These are phyloP conservation scores for Physcomitrium patens DNA, from an alignment of 225 moss, liverwort and hornwort genomes.

Conservation along the genomic window DNA sequence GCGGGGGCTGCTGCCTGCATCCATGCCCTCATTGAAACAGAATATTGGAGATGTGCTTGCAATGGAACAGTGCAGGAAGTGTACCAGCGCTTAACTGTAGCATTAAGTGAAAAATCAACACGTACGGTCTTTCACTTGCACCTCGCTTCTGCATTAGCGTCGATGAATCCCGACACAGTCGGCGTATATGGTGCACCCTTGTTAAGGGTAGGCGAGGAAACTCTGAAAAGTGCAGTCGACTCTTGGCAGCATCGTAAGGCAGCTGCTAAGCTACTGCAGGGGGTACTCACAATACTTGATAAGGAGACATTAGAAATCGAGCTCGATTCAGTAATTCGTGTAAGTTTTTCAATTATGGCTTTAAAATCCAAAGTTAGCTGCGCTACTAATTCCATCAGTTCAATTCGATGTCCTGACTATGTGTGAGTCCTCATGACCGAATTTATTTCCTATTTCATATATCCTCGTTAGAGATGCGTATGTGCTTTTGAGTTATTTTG, in stretches of 20 bases:
- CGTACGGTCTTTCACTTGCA: slow-evolving; percentile 78
- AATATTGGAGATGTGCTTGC: slow-evolving; percentile 80
- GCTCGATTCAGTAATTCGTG: slow-evolving; percentile 49
- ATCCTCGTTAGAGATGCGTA: neutral
- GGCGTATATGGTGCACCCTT: slow-evolving; percentile 54
- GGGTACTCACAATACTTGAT: slow-evolving; percentile 67
- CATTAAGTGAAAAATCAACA: slow-evolving; percentile 67
- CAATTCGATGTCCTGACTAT: too few relatives aligned
- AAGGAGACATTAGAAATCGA: slow-evolving; percentile 62
- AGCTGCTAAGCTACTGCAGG: slow-evolving; percentile 78
- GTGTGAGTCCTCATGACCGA: too few relatives aligned
- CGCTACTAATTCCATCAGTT: too few relatives aligned
- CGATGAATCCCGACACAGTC: slow-evolving; percentile 53
- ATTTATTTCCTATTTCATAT: too few relatives aligned
- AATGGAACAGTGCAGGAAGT: slow-evolving; percentile 61
- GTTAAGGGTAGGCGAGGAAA: slow-evolving; percentile 56
- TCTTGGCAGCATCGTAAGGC: slow-evolving; percentile 82
- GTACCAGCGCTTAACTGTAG: slow-evolving; percentile 62
- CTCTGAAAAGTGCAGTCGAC: slow-evolving; percentile 46
- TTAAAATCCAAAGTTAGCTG: neutral
- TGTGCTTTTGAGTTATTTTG: neutral
- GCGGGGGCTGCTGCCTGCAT: slow-evolving; percentile 88
- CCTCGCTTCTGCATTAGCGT: slow-evolving; percentile 65
- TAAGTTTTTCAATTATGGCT: slow-evolving; percentile 19
- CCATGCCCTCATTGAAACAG: slow-evolving; percentile 72